Percentiles rank a stretch among this genome's conserved stretches.
Evolutionary conservation across 2,329 filamentous ascomycete genomes (phyloP).

Genomic region (Pseudogymnoascus sp.): DNA sequence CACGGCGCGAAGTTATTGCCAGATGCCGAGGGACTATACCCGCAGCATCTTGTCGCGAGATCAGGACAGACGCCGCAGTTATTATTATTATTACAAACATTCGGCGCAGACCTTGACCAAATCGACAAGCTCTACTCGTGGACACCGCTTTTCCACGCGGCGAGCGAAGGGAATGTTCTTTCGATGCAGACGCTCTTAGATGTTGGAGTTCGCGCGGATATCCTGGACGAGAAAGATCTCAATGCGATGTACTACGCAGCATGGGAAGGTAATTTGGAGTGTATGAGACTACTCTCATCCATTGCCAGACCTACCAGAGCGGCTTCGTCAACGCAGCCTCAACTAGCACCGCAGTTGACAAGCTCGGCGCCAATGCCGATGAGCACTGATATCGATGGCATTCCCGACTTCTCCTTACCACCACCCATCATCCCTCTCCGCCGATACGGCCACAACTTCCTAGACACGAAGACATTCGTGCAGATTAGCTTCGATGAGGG

Average conservation of each 20-base stretch:
- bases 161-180: constrained; percentile 87
- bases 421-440: constrained; percentile 92
- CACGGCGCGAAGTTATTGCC: constrained; percentile 76
- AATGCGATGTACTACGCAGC: constrained; percentile 97
- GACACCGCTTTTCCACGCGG: constrained; percentile 93
- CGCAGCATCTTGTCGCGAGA: constrained; percentile 91
- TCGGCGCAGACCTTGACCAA: constrained; percentile 85
- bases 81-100: constrained; percentile 69
- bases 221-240: constrained; percentile 83
- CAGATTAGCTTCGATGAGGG: constrained; percentile 82
- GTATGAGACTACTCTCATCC: constrained; percentile 77
- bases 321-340: constrained; percentile 21
- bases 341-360: constrained; percentile 25
- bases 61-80: constrained; percentile 76
- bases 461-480: constrained; percentile 94
- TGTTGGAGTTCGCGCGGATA: constrained; percentile 66
- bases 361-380: constrained; percentile 44
- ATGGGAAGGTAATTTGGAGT: constrained; percentile 93
- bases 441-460: constrained; percentile 94
- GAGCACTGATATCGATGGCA: constrained; percentile 73
- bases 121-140: constrained; percentile 94
- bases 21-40: constrained; percentile 91
- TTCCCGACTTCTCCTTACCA: constrained; percentile 83
- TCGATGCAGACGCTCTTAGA: constrained; percentile 77
- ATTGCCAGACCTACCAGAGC: constrained; percentile 22